Conservation (phyloP, 176 grass and related monocot genomes). For the Raddia guianensis region DNA sequence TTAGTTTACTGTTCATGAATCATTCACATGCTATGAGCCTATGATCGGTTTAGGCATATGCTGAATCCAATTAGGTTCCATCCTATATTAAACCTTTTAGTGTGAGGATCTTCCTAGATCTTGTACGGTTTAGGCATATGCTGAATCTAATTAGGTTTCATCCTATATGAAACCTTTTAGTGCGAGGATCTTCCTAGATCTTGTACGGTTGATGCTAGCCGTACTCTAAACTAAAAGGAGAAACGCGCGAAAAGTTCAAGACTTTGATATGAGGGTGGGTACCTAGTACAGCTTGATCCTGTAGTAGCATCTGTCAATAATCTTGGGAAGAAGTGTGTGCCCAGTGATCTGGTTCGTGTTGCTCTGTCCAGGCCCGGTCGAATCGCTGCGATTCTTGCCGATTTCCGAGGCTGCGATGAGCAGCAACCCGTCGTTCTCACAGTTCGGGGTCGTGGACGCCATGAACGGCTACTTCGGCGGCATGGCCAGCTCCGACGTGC, state of each 20-base stretch:
- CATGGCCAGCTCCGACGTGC: constrained; percentile 40
- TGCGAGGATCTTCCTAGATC: background rate
- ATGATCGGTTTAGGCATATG: background rate
- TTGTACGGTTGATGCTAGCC: constrained; percentile 1
- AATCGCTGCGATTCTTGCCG: constrained; percentile 20
- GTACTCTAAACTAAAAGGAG: background rate
- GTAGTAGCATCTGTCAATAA: constrained; percentile 9
- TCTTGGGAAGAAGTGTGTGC: constrained; percentile 13
- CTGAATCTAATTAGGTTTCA: too few relatives aligned
- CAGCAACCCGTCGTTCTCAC: constrained; percentile 35
- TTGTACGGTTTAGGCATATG: background rate
- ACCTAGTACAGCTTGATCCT: background rate
- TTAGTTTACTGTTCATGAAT: constrained; percentile 8
- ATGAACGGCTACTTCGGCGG: constrained; percentile 46
- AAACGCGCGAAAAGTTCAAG: background rate
- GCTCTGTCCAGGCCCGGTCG: constrained; percentile 31
- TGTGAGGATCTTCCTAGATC: too few relatives aligned
- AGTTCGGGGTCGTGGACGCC: constrained; percentile 45
- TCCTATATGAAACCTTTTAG: background rate
- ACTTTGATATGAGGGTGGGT: background rate
- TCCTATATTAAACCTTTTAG: background rate
- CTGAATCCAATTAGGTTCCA: background rate
- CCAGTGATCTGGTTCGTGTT: constrained; percentile 14
- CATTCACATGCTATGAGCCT: background rate
- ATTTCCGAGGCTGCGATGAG: constrained; percentile 24